phyloP scores from a whole-genome alignment of 2,329 filamentous ascomycete species.

The Chaetomium globosum region DNA sequence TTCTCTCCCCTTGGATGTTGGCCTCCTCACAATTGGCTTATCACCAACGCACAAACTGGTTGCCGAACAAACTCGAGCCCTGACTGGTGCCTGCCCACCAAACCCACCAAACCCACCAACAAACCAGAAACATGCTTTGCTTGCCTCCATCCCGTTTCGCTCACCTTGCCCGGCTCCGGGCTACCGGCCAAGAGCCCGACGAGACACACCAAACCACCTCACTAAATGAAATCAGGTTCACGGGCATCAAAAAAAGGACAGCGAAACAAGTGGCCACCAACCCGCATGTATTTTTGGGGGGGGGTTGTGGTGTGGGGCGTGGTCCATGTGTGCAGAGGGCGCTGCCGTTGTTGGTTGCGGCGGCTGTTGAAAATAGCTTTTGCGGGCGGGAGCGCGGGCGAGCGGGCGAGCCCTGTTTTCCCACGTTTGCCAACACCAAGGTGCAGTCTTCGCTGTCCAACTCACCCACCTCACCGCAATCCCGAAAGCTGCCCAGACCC shows the following conservation, averaged over 20 bases:
- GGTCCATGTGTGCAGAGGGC: not conserved
- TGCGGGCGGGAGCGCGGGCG: not conserved
- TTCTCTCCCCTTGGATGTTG: slow-evolving; percentile 9
- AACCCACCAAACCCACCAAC: not conserved
- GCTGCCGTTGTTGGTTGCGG: slow-evolving; percentile 20
- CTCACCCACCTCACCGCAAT: slow-evolving; percentile 19
- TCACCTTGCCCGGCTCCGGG: slow-evolving; percentile 1
- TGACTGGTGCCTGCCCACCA: slow-evolving; percentile 5
- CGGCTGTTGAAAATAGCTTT: slow-evolving; percentile 9
- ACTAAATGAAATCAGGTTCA: slow-evolving; percentile 1
- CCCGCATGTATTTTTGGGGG: slow-evolving; percentile 1
- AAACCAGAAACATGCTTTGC: slow-evolving; percentile 18
- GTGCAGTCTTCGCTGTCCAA: slow-evolving; percentile 11
- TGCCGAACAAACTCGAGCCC: not conserved
- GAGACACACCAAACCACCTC: not conserved
- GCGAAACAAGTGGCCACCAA: slow-evolving; percentile 17
- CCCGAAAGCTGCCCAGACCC: not conserved
- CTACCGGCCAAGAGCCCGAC: slow-evolving; percentile 10
- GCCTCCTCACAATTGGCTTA: slow-evolving; percentile 21
- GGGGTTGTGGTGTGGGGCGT: too few species aligned
- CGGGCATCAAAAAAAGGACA: not conserved
- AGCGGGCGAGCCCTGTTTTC: not conserved
- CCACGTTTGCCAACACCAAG: slow-evolving; percentile 11
- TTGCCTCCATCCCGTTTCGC: not conserved
- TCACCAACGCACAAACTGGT: slow-evolving; percentile 26